Evolutionary conservation across 2,329 filamentous ascomycete genomes (phyloP), one percentile per base, ranked within the genome.

Genomic region (Basipetospora chlamydospora): DNA sequence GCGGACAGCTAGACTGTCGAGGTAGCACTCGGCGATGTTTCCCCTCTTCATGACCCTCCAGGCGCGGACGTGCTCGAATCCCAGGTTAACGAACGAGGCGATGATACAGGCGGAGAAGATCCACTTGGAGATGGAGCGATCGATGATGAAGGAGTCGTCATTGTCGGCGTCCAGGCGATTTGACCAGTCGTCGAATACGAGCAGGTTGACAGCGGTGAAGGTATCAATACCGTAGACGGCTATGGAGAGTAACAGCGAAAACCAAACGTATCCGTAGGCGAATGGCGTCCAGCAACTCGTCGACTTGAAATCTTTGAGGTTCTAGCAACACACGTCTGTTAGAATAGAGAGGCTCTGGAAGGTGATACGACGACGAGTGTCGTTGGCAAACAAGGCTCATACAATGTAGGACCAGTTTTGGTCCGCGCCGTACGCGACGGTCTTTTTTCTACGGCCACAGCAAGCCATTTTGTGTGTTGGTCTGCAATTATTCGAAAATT

Each of bases 331-430:
- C 5, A 15, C n/a, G 16, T 36, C 33, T 33, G 33, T 26, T n/a
- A 23, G 16, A 12, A 33, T 21, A n/a, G n/a, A n/a, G n/a, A n/a
- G n/a, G n/a, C n/a, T n/a, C n/a, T n/a, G n/a, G n/a, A n/a, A n/a
- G n/a, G n/a, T n/a, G n/a, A n/a, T n/a, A n/a, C n/a, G n/a, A n/a
- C n/a, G n/a, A n/a, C n/a, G n/a, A n/a, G n/a, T n/a, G n/a, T n/a
- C n/a, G n/a, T n/a, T n/a, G n/a, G n/a, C n/a, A n/a, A n/a, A n/a
- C n/a, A n/a, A n/a, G n/a, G n/a, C n/a, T n/a, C 38, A 52, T 61
- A 85, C 81, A 54, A 96, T 87, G 55, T 87, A 93, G 50, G 87
- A 83, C 88, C 88, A 96, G 66, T 86, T 81, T 61, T 90, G 84
- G 58, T 95, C 88, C 41, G 82, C 77, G 43, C 73, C 68, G 43